Evolutionary conservation across 2,329 filamentous ascomycete species (phyloP).

Genomic region (Aureobasidium vineae): DNA sequence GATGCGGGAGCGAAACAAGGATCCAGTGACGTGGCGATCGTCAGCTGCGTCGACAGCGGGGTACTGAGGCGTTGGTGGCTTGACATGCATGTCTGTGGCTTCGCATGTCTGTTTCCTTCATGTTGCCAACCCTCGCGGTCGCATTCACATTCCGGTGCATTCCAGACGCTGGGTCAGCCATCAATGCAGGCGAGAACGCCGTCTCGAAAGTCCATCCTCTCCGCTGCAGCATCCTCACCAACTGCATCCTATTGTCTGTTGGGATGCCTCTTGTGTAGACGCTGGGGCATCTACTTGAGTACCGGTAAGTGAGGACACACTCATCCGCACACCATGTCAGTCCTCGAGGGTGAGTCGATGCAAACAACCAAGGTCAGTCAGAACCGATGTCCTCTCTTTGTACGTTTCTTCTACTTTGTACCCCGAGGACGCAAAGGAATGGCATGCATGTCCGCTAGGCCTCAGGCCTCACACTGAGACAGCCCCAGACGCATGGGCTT

Average conservation of each 20-base stretch:
- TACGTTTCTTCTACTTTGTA: neutral
- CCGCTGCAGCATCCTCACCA: neutral
- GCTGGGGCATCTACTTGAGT: neutral
- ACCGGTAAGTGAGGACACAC: neutral
- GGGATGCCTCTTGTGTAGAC: neutral
- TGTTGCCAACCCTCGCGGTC: neutral
- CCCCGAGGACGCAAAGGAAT: neutral
- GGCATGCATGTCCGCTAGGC: neutral
- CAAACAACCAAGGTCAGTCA: neutral
- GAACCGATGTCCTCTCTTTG: neutral
- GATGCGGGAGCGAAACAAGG: conserved; percentile 11
- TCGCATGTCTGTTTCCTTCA: neutral
- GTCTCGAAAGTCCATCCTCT: neutral
- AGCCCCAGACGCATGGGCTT: conserved; percentile 1
- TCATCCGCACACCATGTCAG: neutral
- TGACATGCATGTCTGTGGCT: neutral
- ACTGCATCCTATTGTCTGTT: neutral
- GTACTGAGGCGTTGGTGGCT: conserved; percentile 12
- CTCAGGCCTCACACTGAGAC: conserved; percentile 6
- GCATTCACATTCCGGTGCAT: neutral
- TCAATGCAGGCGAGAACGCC: neutral
- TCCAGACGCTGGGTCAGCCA: neutral
- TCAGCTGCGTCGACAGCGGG: neutral
- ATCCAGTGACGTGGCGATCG: conserved; percentile 14
- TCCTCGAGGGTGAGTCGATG: neutral